Evolutionary conservation across 306 rosid species (phyloP), one percentile per base, ranked within the genome.

Genomic region (Cyclanthera cordifolia): DNA sequence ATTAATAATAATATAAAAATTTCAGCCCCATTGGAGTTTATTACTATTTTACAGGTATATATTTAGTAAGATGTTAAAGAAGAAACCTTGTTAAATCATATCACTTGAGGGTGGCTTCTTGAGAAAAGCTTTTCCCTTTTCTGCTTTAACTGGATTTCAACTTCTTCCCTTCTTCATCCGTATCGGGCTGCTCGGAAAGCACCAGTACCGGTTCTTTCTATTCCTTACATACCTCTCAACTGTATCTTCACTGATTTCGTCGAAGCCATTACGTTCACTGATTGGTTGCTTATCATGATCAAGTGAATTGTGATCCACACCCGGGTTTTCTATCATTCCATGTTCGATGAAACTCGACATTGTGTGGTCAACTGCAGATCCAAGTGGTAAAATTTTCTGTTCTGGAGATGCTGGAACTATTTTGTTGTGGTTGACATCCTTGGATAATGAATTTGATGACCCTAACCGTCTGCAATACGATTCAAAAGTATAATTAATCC

Each of bases 381-480:
- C 59, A 14, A 76, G 69, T 65, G 68, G 65, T 43, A 79, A 77
- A 68, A 65, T 65, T 71, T 75, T 74, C 74, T 73, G 84, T 69
- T 80, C 83, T 8, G 76, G 83, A 28, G 88, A 85, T 78, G 88
- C 79, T 28, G 90, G 91, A 65, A 81, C 91, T 55, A 90, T 73
- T 80, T 80, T 86, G 79, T 76, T 86, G 53, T 74, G 83, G 78
- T 79, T 78, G 57, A 76, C 83, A 60, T 90, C 99, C 76, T 78
- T 86, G 9, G 56, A 27, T 63, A 60, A 78, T 19, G 80, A 78
- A 83, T 79, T 81, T 47, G 78, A 66, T 47, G 78, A 66, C 77
- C 78, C 78, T 9, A 79, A 71, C 23, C 21, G 84, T 78, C 97
- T 88, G 87, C 72, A 78, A 54, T 24, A 63, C 27, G 51, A 64